Base-by-base conservation (phyloP, 75 land plant genomes). In the Azolla pinnata region DNA sequence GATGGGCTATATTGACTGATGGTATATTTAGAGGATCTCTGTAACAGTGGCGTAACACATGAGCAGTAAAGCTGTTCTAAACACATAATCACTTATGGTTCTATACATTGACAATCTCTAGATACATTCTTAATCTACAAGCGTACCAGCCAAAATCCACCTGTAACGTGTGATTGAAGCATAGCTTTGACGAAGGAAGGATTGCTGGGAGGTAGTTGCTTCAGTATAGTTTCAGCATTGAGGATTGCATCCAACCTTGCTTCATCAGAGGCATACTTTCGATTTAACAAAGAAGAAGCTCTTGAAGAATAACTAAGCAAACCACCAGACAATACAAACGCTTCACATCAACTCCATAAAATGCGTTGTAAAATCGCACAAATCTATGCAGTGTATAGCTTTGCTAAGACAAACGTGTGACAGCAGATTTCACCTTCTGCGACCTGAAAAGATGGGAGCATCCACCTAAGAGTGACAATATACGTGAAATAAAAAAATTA, bases 131-230 rank as follows among this genome's bases (percentile, higher is more conserved):
- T n/a, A n/a, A n/a, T n/a, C n/a, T n/a, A n/a, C n/a, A 27, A 14
- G 21, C 66, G 50, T 69, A 83, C 86, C 76, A 83, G 66, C 87
- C 91, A 86, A 66, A 86, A 85, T 10, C 89, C 83, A n/a, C 86
- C 72, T 45, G 77, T 64, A n/a, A 72, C 75, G 67, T 86, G 90
- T 2, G 90, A 86, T 17, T 80, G 83, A 10, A 83, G 67, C 90
- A 86, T 86, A 0, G 83, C 73, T 47, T 86, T 86, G 26, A 86
- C 72, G 57, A 82, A 79, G 31, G 74, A 68, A 0, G 86, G 90
- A 25, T 59, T 69, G 14, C 67, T 44, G 30, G 66, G 14, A 25
- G 48, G 69, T 42, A 86, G 49, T 10, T 32, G 56, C 19, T 74
- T 64, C 38, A 71, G 30, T 34, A 80, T 33, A 12, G 33, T 48